Base-by-base conservation (phyloP, 257 asterid species). In the Nicotiana paniculata region DNA sequence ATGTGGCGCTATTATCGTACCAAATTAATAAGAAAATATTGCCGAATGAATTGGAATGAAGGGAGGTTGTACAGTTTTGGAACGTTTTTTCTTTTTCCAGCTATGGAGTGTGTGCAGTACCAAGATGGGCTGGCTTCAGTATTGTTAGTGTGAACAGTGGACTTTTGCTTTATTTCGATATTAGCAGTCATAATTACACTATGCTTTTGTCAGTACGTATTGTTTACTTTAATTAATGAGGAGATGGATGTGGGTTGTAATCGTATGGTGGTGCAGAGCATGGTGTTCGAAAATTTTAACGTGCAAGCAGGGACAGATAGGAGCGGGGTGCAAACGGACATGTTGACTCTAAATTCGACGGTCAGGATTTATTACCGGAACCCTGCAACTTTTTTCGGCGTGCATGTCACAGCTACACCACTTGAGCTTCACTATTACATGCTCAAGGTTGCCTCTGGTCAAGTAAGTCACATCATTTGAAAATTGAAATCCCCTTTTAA, bases 271-370 rank as follows among this genome's bases (percentile, higher is more conserved):
- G 46, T 75, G 79, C 98, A 95, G 98, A 88, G 79, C 84, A 90
- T 95, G 81, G 84, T 67, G 68, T 90, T 95, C 72, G 93, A 90
- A 87, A 88, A 80, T 86, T 91, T 95, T 80, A 89, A 90, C 77
- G 93, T 95, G 12, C 99, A 95, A 92, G 97, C 99, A 5, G 99
- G 99, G 53, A 90, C 89, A 91, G 98, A 95, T 58, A 80, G 86
- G 53, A 91, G 91, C 2, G 99, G 98, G 1, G 97, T 95, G 4
- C 96, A 97, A 85, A 95, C 99, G 85, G 99, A 95, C 81, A 92
- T 95, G 99, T 51, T 93, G 61, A 90, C 92, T 54, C 85, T 95
- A 91, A 95, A 93, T 88, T 93, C 98, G 0, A 95, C 98, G 83
- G 97, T 95, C 83, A 89, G 57, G 90, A 93, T 95, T 79, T 90